These are phyloP conservation scores for Effrenium voratum DNA, from an alignment of 73 alveolate species.

Conservation along the genomic window DNA sequence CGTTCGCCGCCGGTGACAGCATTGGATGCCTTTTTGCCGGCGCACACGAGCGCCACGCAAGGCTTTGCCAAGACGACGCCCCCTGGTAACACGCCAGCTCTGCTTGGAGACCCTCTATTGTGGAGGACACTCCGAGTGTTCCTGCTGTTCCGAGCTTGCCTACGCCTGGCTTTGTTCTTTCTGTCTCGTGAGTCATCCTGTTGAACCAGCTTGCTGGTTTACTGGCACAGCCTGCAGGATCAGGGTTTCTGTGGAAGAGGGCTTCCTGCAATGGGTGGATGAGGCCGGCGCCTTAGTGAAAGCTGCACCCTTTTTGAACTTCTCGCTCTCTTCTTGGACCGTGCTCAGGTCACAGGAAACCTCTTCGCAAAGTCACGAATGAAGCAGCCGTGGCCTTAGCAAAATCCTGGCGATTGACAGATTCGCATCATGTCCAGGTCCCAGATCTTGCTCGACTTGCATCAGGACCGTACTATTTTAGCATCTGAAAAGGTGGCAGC, in stretches of 20 bases:
- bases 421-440: not conserved
- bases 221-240: not conserved
- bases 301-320: too few relatives aligned
- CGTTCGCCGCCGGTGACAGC: not conserved
- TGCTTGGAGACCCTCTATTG: slow-evolving; percentile 30
- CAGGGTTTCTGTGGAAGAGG: slow-evolving; percentile 30
- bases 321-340: too few relatives aligned
- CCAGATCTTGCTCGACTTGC: slow-evolving; percentile 39
- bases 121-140: too few relatives aligned
- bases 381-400: slow-evolving; percentile 16
- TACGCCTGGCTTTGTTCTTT: too few relatives aligned
- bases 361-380: slow-evolving; percentile 40
- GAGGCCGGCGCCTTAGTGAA: too few relatives aligned
- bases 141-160: too few relatives aligned
- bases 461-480: not conserved
- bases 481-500: not conserved
- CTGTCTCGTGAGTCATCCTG: not conserved
- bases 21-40: not conserved
- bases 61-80: slow-evolving; percentile 52
- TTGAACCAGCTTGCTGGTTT: not conserved
- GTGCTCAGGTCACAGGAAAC: slow-evolving; percentile 24
- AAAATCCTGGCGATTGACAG: not conserved
- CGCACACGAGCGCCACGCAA: not conserved
- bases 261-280: slow-evolving; percentile 69
- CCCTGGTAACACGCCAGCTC: slow-evolving; percentile 5